These are phyloP conservation scores for Penicillium goetzii DNA, from an alignment of 495 filamentous ascomycete species.

Conservation along the genomic window DNA sequence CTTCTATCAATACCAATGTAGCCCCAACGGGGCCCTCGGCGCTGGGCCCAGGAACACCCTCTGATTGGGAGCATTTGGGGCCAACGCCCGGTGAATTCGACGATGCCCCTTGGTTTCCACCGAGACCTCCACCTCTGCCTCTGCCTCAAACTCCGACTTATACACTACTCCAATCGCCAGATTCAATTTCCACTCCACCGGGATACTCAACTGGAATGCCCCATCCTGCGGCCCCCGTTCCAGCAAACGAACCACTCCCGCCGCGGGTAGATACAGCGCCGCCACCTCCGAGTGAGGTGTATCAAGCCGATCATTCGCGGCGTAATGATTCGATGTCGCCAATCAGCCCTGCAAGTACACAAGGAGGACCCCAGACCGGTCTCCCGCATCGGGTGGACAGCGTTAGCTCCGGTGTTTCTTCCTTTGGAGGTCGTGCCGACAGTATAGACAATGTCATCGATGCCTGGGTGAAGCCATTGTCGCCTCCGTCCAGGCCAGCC, in stretches of 20 bases:
- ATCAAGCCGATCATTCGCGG: conserved; percentile 5
- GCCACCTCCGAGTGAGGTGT: neutral
- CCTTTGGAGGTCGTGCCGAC: conserved; percentile 33
- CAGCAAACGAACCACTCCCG: conserved; percentile 2
- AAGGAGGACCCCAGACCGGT: conserved; percentile 9
- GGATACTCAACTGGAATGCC: conserved; percentile 20
- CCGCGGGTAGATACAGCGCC: conserved; percentile 19
- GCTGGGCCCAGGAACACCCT: conserved; percentile 56
- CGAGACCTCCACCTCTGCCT: conserved; percentile 17
- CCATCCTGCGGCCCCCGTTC: neutral
- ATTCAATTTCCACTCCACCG: conserved; percentile 17
- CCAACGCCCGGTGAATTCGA: conserved; percentile 40
- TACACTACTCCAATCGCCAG: conserved; percentile 7
- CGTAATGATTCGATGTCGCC: conserved; percentile 25
- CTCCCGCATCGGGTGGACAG: conserved; percentile 37
- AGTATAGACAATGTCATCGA: conserved; percentile 52
- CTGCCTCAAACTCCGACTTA: neutral
- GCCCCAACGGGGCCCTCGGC: conserved; percentile 43
- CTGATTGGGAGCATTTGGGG: conserved; percentile 64
- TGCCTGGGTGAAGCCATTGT: conserved; percentile 44
- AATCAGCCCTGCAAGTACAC: conserved; percentile 29
- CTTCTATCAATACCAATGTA: conserved; percentile 22
- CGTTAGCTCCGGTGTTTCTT: conserved; percentile 32
- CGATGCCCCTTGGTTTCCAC: conserved; percentile 35
- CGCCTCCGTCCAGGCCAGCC: conserved; percentile 21